Conservation (phyloP, 495 filamentous ascomycete species). For the Tetracladium setigerum region DNA sequence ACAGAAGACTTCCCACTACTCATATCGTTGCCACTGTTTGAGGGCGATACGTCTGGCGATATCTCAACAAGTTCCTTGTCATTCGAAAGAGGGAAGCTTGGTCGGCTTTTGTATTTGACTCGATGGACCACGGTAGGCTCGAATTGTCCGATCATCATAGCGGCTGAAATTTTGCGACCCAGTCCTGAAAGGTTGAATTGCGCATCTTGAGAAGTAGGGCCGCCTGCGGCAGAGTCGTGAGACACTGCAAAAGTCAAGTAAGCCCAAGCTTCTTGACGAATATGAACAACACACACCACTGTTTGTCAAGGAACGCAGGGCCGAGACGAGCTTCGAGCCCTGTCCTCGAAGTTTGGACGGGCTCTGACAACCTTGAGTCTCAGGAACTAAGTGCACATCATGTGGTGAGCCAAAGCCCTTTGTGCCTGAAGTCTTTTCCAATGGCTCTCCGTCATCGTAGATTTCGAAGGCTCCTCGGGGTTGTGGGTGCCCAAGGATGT, state of each 20-base stretch:
- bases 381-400: neutral
- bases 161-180: conserved; percentile 34
- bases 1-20: conserved; percentile 14
- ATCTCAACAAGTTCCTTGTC: conserved; percentile 11
- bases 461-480: neutral
- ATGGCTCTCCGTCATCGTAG: conserved; percentile 3
- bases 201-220: neutral
- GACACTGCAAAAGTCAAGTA: conserved; percentile 4
- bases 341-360: conserved; percentile 30
- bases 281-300: conserved; percentile 25
- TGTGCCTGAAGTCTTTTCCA: neutral
- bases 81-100: conserved; percentile 12
- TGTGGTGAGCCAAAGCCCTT: no score
- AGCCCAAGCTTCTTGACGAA: neutral
- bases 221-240: conserved; percentile 6
- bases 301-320: conserved; percentile 37
- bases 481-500: neutral
- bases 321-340: conserved; percentile 34
- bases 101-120: conserved; percentile 26
- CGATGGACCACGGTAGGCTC: conserved; percentile 41
- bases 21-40: conserved; percentile 6
- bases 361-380: neutral
- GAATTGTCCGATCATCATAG: conserved; percentile 31
- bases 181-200: conserved; percentile 9
- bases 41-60: conserved; percentile 10